Conservation (phyloP, 768 basidiomycete genomes). For the Leccinum longicurvipes region DNA sequence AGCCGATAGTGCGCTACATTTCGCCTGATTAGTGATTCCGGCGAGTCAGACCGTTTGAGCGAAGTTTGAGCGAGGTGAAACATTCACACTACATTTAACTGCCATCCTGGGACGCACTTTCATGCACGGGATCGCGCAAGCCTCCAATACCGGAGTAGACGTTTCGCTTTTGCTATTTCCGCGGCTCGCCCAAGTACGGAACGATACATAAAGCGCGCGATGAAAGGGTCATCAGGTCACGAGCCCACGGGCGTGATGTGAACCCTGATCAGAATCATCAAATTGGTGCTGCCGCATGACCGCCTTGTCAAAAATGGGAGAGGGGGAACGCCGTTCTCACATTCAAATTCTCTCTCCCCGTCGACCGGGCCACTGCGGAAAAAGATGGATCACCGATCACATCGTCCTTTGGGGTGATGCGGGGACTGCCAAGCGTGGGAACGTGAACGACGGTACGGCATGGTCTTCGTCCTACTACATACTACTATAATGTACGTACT, state of each 20-base stretch:
- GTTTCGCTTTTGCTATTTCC: neutral
- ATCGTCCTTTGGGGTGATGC: neutral
- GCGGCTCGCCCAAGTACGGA: neutral
- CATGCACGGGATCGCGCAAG: neutral
- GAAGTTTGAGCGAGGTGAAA: neutral
- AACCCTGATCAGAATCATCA: neutral
- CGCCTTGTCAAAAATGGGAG: neutral
- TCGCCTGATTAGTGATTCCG: neutral
- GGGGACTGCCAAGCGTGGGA: too few species aligned
- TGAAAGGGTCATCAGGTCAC: neutral
- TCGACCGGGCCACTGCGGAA: neutral
- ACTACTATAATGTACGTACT: too few species aligned
- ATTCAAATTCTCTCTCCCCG: neutral
- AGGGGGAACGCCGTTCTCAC: neutral
- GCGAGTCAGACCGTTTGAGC: neutral
- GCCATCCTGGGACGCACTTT: neutral
- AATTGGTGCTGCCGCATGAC: neutral
- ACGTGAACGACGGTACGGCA: too few species aligned
- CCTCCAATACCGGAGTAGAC: neutral
- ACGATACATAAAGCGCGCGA: neutral
- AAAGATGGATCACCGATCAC: neutral
- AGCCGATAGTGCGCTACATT: neutral
- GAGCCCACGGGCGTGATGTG: neutral
- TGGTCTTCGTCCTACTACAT: too few species aligned
- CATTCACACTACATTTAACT: neutral